Evolutionary conservation across 73 alveolate species (phyloP).

Genomic region (Paramecium pentaurelia): DNA sequence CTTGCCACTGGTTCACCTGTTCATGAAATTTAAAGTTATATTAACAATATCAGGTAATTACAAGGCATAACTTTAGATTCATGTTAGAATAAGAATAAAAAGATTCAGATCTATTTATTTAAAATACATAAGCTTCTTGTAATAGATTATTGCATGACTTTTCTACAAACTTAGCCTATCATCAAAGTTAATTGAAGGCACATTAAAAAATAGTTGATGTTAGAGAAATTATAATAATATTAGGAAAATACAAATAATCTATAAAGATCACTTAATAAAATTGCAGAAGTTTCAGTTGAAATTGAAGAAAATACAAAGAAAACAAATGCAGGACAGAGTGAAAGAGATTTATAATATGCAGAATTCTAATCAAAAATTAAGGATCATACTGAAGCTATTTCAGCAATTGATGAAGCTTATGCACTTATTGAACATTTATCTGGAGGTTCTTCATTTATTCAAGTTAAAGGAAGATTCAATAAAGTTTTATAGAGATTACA

Average conservation of each 20-base stretch:
- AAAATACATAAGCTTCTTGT: not conserved
- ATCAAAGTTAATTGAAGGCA: not conserved
- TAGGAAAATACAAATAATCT: not conserved
- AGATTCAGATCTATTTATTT: not conserved
- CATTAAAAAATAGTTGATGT: not conserved
- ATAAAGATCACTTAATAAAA: not conserved
- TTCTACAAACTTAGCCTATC: not conserved
- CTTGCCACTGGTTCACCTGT: slow-evolving; percentile 12
- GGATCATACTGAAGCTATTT: not conserved
- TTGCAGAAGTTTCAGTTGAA: slow-evolving; percentile 2
- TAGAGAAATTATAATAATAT: not conserved
- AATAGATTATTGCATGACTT: not conserved
- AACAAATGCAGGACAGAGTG: not conserved
- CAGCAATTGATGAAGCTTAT: slow-evolving; percentile 20
- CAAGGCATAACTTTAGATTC: not conserved
- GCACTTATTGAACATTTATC: slow-evolving; percentile 4
- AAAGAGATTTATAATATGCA: slow-evolving; percentile 15
- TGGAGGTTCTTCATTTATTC: not conserved
- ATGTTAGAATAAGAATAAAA: slow-evolving; percentile 10
- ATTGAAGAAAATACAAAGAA: not conserved
- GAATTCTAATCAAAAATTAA: not conserved
- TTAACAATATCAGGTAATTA: not conserved
- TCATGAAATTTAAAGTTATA: slow-evolving; percentile 14
- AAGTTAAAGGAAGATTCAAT: not conserved
- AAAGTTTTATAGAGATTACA: not conserved